Conservation (phyloP, 805 yeast genomes). For the Yarrowia sp. region DNA sequence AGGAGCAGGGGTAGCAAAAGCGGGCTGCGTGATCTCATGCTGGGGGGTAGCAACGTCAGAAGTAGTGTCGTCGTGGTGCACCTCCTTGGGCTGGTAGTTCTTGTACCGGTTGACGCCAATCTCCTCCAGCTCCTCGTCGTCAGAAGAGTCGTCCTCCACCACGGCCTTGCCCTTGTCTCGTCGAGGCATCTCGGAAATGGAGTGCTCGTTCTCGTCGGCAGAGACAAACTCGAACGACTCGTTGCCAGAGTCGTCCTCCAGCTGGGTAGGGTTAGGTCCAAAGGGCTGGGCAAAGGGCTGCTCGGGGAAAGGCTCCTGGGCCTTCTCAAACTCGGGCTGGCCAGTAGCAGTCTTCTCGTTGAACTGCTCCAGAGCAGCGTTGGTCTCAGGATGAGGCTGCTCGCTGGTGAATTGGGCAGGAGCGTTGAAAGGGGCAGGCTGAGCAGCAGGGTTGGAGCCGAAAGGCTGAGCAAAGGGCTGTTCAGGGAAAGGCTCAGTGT, state of each 20-base stretch:
- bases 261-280: slow-evolving; percentile 22
- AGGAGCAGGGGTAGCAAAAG: slow-evolving; percentile 55
- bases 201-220: slow-evolving; percentile 45
- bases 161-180: slow-evolving; percentile 28
- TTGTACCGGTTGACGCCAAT: slow-evolving; percentile 39
- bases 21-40: slow-evolving; percentile 45
- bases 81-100: slow-evolving; percentile 36
- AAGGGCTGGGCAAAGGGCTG: slow-evolving; percentile 23
- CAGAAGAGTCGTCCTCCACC: slow-evolving; percentile 44
- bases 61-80: slow-evolving; percentile 59
- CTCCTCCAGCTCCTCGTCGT: slow-evolving; percentile 47
- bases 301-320: slow-evolving; percentile 15
- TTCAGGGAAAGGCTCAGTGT: slow-evolving; percentile 19
- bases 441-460: slow-evolving; percentile 49
- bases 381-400: slow-evolving; percentile 37
- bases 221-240: slow-evolving; percentile 51
- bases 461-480: slow-evolving; percentile 21
- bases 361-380: slow-evolving; percentile 43
- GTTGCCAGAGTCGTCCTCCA: slow-evolving; percentile 39
- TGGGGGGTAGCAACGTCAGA: slow-evolving; percentile 52
- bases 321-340: slow-evolving; percentile 36
- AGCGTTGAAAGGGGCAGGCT: slow-evolving; percentile 44
- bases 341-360: slow-evolving; percentile 38
- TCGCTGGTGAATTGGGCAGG: slow-evolving; percentile 28
- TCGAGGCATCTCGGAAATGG: slow-evolving; percentile 22